A percentile compares a stretch with the other conserved stretches of the same genome.
phyloP scores from a whole-genome alignment of 2,329 filamentous ascomycete genomes.

The Pseudogymnoascus sp. region DNA sequence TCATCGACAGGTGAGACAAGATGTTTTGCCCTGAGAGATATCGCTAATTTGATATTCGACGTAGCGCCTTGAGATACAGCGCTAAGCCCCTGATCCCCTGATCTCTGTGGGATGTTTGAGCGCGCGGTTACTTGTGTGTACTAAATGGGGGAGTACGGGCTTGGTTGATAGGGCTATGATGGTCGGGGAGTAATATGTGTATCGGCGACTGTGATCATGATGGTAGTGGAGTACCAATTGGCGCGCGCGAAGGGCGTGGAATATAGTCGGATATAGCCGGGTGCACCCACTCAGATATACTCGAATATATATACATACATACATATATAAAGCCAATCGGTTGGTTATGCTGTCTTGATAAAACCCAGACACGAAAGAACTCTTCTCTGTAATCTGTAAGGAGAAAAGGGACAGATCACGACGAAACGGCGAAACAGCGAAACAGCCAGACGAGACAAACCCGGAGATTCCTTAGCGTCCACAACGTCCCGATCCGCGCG shows the following conservation, averaged over 20 bases:
- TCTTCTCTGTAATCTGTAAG: background rate
- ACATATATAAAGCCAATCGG: background rate
- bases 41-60: background rate
- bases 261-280: background rate
- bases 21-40: background rate
- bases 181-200: background rate
- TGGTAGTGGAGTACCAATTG: background rate
- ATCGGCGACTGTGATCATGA: background rate
- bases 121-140: background rate
- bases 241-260: background rate
- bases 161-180: background rate
- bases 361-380: background rate
- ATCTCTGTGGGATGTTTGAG: background rate
- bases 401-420: background rate
- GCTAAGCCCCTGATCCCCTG: background rate
- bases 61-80: background rate
- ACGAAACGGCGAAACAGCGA: background rate
- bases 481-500: conserved; percentile 4
- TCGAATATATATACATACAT: background rate
- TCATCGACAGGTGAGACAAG: background rate
- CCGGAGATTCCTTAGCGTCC: background rate
- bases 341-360: background rate
- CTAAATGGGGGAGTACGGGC: background rate
- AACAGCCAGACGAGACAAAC: background rate
- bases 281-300: background rate